Evolutionary conservation across 768 basidiomycete genomes (phyloP).

Genomic region (Phaffia tasmanica): DNA sequence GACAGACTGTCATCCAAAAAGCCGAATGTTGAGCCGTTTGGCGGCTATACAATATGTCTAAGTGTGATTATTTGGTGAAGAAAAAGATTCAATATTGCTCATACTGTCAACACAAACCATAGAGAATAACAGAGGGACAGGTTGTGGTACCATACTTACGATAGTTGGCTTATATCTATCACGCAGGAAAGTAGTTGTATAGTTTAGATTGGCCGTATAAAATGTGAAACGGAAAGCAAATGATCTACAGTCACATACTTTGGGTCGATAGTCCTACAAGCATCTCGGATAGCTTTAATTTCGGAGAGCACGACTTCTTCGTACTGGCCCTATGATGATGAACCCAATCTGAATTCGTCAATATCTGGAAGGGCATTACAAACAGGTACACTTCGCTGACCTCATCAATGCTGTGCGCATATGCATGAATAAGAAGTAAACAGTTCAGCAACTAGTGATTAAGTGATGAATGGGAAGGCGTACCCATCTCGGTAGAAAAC

Average conservation of each 20-base stretch:
- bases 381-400: constrained; percentile 11
- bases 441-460: background rate
- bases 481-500: constrained; percentile 33
- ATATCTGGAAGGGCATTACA: too few relatives aligned
- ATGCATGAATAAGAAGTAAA: background rate
- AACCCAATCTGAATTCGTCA: too few relatives aligned
- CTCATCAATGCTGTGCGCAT: constrained; percentile 32
- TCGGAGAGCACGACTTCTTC: constrained; percentile 35
- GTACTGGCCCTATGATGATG: constrained; percentile 34
- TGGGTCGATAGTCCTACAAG: constrained; percentile 29
- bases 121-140: background rate
- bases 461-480: background rate
- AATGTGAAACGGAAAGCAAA: background rate
- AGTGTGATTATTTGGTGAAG: constrained; percentile 4
- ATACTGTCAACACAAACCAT: background rate
- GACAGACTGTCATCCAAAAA: background rate
- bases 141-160: constrained; percentile 28
- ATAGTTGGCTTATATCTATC: constrained; percentile 32
- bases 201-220: constrained; percentile 18
- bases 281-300: constrained; percentile 33
- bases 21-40: background rate
- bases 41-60: too few relatives aligned
- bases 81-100: background rate
- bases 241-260: background rate
- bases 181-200: constrained; percentile 33